These are phyloP conservation scores for Syncephalis plumigaleata DNA, from an alignment of 371 early-diverging fungal species.

Conservation along the genomic window DNA sequence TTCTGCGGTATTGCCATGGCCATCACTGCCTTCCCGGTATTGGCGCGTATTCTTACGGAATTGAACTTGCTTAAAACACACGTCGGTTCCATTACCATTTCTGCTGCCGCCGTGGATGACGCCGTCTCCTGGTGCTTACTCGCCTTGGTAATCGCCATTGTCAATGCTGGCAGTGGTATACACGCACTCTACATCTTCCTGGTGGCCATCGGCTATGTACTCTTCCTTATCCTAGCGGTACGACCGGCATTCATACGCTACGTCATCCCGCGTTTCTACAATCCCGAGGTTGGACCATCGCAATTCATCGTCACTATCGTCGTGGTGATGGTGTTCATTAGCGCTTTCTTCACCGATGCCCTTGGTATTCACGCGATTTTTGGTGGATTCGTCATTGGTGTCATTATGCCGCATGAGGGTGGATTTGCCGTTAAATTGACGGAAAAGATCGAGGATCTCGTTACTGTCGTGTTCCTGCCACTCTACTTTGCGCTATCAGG, in stretches of 20 bases:
- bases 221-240: constrained; percentile 23
- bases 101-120: constrained; percentile 79
- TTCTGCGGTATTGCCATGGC: constrained; percentile 80
- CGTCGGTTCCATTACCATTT: constrained; percentile 65
- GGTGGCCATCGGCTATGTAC: constrained; percentile 31
- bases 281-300: constrained; percentile 33
- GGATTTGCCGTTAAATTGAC: constrained; percentile 74
- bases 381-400: constrained; percentile 80
- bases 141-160: constrained; percentile 59
- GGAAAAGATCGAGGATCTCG: constrained; percentile 82
- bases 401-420: constrained; percentile 71
- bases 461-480: constrained; percentile 72
- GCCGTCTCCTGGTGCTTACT: constrained; percentile 72
- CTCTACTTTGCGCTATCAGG: constrained; percentile 86
- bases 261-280: constrained; percentile 24
- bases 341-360: constrained; percentile 67
- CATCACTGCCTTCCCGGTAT: constrained; percentile 85
- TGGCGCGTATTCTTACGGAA: constrained; percentile 84
- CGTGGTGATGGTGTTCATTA: constrained; percentile 33
- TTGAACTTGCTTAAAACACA: constrained; percentile 55
- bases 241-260: constrained; percentile 24
- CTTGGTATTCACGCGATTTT: constrained; percentile 86
- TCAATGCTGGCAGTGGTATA: constrained; percentile 38
- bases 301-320: constrained; percentile 45
- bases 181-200: constrained; percentile 54